phyloP scores from a whole-genome alignment of 768 basidiomycete genomes.

The Panaeolus cyanescens region DNA sequence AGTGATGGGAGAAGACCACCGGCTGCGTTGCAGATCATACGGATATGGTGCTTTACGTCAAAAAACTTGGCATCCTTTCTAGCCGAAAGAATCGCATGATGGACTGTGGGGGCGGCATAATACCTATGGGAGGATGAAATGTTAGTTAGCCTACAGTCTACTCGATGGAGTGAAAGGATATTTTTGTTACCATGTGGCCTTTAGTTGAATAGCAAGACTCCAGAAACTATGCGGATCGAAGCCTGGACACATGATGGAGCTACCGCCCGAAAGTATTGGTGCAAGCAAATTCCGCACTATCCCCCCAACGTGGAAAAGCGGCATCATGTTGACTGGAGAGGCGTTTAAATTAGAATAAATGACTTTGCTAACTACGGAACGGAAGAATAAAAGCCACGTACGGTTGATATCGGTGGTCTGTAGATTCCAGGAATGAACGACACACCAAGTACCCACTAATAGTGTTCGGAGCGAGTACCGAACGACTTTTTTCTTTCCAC shows the following conservation, averaged over 20 bases:
- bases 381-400: constrained; percentile 21
- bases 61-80: constrained; percentile 32
- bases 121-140: constrained; percentile 34
- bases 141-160: background rate
- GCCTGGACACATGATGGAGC: constrained; percentile 54
- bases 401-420: constrained; percentile 44
- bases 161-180: background rate
- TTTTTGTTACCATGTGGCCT: constrained; percentile 50
- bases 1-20: constrained; percentile 55
- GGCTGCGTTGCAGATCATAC: constrained; percentile 52
- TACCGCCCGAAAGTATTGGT: constrained; percentile 56
- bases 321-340: constrained; percentile 48
- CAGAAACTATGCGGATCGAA: constrained; percentile 58
- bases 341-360: constrained; percentile 7
- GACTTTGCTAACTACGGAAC: background rate
- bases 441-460: constrained; percentile 45
- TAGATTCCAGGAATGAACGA: constrained; percentile 45
- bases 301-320: constrained; percentile 62
- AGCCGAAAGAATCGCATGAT: constrained; percentile 48
- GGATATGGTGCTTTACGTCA: constrained; percentile 36
- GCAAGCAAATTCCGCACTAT: constrained; percentile 60
- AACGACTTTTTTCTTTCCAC: constrained; percentile 54
- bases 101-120: constrained; percentile 51
- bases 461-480: constrained; percentile 44
- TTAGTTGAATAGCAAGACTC: constrained; percentile 36